phyloP scores from a whole-genome alignment of 768 basidiomycete species.

The Suillus paluster region DNA sequence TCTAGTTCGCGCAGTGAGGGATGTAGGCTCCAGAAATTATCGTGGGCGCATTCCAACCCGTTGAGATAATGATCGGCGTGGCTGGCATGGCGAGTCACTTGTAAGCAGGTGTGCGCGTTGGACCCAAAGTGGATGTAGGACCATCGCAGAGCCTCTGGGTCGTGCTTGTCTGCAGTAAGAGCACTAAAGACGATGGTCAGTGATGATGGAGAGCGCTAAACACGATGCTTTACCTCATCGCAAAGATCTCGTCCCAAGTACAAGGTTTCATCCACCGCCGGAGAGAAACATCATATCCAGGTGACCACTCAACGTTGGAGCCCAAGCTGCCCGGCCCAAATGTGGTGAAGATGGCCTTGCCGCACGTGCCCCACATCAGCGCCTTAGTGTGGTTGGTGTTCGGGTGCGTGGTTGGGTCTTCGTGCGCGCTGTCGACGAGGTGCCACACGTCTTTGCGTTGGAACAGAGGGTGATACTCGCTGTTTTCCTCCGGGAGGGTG shows the following conservation, averaged over 20 bases:
- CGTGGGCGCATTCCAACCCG: not conserved
- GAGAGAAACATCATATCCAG: constrained; percentile 3
- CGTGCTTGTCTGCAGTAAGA: not conserved
- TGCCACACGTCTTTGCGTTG: constrained; percentile 1
- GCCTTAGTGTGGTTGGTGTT: not conserved
- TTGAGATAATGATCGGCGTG: not conserved
- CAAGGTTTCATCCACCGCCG: not conserved
- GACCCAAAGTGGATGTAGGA: not conserved
- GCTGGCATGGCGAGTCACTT: not conserved
- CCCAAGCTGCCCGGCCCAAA: constrained; percentile 2
- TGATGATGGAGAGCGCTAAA: not conserved
- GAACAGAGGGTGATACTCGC: constrained; percentile 2
- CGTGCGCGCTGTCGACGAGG: not conserved
- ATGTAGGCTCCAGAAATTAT: not conserved
- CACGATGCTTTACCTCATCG: not conserved
- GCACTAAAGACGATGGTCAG: not conserved
- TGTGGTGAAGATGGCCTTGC: not conserved
- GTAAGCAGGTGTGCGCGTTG: not conserved
- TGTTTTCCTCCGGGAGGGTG: not conserved
- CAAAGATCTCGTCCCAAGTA: not conserved
- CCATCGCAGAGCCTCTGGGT: not conserved
- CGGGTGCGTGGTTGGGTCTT: not conserved
- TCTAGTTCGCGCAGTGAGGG: not conserved
- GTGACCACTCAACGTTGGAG: not conserved
- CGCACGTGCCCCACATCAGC: not conserved